These are phyloP conservation scores for Leishmania arabica DNA, from an alignment of 208 protist genomes.

Conservation along the genomic window DNA sequence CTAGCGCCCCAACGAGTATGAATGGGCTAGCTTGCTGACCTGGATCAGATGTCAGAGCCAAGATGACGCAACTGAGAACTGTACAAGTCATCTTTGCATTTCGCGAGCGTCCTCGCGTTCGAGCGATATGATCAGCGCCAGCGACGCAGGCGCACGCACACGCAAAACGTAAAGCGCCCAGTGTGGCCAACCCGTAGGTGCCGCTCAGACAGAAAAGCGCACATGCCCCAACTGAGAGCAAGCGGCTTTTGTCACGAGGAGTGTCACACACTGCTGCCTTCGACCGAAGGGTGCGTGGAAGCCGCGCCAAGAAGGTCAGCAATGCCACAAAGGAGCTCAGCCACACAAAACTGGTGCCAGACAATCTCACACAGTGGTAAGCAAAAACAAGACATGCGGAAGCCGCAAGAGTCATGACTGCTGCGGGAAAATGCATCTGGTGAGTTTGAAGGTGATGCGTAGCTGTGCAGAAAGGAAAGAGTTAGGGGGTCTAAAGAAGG, in stretches of 20 bases:
- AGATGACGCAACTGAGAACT: neutral
- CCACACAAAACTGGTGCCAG: slow-evolving; percentile 24
- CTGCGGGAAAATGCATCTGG: slow-evolving; percentile 4
- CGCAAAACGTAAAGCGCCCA: slow-evolving; percentile 22
- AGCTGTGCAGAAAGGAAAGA: neutral
- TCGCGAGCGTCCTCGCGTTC: slow-evolving; percentile 8
- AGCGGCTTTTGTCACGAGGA: neutral
- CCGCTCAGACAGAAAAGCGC: slow-evolving; percentile 15
- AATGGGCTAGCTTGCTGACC: neutral
- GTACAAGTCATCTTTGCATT: slow-evolving; percentile 13
- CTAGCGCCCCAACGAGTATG: neutral
- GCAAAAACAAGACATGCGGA: slow-evolving; percentile 19
- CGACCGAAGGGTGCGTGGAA: neutral
- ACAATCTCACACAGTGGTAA: slow-evolving; percentile 5
- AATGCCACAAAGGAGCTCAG: slow-evolving; percentile 23
- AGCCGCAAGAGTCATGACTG: slow-evolving; percentile 3
- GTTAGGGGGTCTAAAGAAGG: neutral
- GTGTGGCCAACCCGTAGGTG: slow-evolving; percentile 18
- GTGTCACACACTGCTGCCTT: slow-evolving; percentile 1
- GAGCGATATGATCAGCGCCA: slow-evolving; percentile 5
- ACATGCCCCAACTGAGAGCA: slow-evolving; percentile 11
- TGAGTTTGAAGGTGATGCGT: neutral
- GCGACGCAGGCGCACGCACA: slow-evolving; percentile 9
- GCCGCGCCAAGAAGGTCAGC: slow-evolving; percentile 11
- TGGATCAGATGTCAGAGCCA: slow-evolving; percentile 14